A percentile compares a stretch with the other conserved stretches of the same genome.
Evolutionary conservation across 2,329 filamentous ascomycete species (phyloP).

Genomic region (Alternaria angustiovoidea): DNA sequence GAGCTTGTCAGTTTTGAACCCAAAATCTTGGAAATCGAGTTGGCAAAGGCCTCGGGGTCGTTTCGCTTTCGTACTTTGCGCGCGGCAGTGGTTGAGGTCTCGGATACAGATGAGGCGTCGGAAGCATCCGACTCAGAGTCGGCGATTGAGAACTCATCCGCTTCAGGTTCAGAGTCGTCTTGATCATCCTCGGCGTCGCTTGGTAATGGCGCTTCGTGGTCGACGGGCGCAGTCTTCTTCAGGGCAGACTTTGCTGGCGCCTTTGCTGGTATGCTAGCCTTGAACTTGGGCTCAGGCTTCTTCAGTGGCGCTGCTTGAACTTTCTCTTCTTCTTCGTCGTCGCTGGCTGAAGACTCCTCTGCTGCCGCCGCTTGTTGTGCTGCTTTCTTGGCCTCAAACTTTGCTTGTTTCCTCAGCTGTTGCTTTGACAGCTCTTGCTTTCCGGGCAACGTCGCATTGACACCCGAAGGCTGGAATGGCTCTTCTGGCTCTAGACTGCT

Average conservation of each 20-base stretch:
- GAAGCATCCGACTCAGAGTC: slow-evolving; percentile 45
- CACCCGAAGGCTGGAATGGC: slow-evolving; percentile 39
- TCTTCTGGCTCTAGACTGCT: slow-evolving; percentile 29
- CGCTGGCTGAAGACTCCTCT: slow-evolving; percentile 21
- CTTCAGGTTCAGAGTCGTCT: slow-evolving; percentile 45
- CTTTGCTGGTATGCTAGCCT: slow-evolving; percentile 27
- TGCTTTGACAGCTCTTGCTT: slow-evolving; percentile 18
- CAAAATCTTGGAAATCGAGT: slow-evolving; percentile 91
- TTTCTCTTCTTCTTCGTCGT: slow-evolving; percentile 16
- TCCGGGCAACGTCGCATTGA: slow-evolving; percentile 29
- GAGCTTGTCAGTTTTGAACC: slow-evolving; percentile 84
- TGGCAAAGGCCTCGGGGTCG: slow-evolving; percentile 89
- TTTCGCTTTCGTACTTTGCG: slow-evolving; percentile 80
- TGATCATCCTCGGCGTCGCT: slow-evolving; percentile 31
- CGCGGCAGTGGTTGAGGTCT: slow-evolving; percentile 43
- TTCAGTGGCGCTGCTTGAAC: slow-evolving; percentile 5
- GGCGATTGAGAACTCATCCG: slow-evolving; percentile 44
- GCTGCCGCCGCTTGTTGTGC: slow-evolving; percentile 19
- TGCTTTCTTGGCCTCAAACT: slow-evolving; percentile 27
- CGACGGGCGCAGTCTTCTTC: slow-evolving; percentile 36
- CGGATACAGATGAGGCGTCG: slow-evolving; percentile 46
- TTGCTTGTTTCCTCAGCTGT: slow-evolving; percentile 29
- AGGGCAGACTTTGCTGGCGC: slow-evolving; percentile 29
- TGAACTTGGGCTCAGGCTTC: slow-evolving; percentile 34
- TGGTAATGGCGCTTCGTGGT: slow-evolving; percentile 40